These are phyloP conservation scores for Grosmannia clavigera DNA, from an alignment of 2,329 filamentous ascomycete species.

Conservation along the genomic window DNA sequence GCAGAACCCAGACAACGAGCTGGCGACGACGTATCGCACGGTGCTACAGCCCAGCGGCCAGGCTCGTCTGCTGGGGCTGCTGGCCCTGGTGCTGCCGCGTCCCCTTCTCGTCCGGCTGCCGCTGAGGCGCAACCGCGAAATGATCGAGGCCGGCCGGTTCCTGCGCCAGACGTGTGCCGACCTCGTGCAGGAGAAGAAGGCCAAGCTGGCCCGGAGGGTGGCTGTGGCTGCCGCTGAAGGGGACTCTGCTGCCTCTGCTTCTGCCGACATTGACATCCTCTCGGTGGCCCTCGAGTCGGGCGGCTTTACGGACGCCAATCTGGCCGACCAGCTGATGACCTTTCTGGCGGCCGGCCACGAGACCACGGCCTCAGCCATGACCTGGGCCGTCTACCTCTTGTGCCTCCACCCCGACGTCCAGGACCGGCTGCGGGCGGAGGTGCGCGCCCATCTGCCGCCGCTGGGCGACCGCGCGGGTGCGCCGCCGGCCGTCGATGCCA, in stretches of 20 bases:
- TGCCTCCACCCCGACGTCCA: constrained; percentile 54
- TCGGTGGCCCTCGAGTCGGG: constrained; percentile 68
- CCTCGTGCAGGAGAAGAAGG: constrained; percentile 60
- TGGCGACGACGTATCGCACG: constrained; percentile 43
- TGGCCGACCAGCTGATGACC: constrained; percentile 85
- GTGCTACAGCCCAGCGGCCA: constrained; percentile 41
- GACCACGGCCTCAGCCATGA: constrained; percentile 63
- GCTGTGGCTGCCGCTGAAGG: not conserved
- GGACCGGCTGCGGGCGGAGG: constrained; percentile 51
- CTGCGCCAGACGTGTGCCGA: constrained; percentile 56
- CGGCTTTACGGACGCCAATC: constrained; percentile 62
- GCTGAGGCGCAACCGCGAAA: constrained; percentile 54
- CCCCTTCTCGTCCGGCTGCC: constrained; percentile 54
- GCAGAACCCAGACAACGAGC: constrained; percentile 42
- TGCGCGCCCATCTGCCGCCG: constrained; percentile 48
- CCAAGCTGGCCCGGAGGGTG: constrained; percentile 20
- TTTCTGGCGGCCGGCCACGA: constrained; percentile 76
- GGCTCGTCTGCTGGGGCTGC: constrained; percentile 42
- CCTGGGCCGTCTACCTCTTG: constrained; percentile 65
- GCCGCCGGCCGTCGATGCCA: constrained; percentile 10
- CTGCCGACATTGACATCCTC: constrained; percentile 57
- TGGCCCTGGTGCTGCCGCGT: constrained; percentile 49
- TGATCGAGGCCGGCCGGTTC: constrained; percentile 39
- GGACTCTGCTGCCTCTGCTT: constrained; percentile 11
- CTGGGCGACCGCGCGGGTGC: constrained; percentile 17